Evolutionary conservation across 139 green algal genomes (phyloP), one percentile per base, ranked within the genome.

Genomic region (Coccomyxa sp.): DNA sequence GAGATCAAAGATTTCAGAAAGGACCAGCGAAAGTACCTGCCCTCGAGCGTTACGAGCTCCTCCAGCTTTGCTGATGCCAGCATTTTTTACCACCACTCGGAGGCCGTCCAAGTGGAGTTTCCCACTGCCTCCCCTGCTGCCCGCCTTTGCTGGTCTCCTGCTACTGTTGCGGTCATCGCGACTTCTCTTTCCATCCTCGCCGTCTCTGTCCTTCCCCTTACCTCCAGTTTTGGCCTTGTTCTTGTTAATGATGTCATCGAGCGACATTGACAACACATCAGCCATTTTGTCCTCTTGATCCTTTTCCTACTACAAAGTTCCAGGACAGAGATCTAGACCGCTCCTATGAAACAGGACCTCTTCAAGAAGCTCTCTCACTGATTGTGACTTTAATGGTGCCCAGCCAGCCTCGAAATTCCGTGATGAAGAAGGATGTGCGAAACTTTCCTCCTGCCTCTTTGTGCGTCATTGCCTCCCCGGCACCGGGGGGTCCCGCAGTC

Each of bases 171-270:
- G 18, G 63, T 25, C 21, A 9, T 25, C 63, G 63, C 63, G 18
- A 9, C 63, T 21, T 21, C 63, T 71, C 63, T 71, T 71, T 9
- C 63, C 18, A 28, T 21, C 18, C 18, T 21, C 63, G 21, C 21
- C 63, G 10, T 9, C 63, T 21, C 63, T 25, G 63, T 25, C 18
- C 63, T 11, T 25, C 21, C 63, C 27, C 71, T 32, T 77, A 18
- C 27, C 71, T 51, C 71, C 71, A 30, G 9, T 9, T n/a, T 77
- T 38, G 23, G 14, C 71, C 31, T 77, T 77, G 71, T 77, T 77
- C 71, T 77, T 77, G 14, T 30, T 45, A n/a, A 77, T 77, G 71
- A 77, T 77, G 71, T 77, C 71, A 38, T 77, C 71, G 14, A 77
- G 71, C 23, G 23, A 45, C 71, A 77, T 77, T 18, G 28, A 38